Evolutionary conservation across 1,139 yeast genomes (phyloP), one percentile per base, ranked within the genome.

Genomic region (Lodderomyces parapsilosis): DNA sequence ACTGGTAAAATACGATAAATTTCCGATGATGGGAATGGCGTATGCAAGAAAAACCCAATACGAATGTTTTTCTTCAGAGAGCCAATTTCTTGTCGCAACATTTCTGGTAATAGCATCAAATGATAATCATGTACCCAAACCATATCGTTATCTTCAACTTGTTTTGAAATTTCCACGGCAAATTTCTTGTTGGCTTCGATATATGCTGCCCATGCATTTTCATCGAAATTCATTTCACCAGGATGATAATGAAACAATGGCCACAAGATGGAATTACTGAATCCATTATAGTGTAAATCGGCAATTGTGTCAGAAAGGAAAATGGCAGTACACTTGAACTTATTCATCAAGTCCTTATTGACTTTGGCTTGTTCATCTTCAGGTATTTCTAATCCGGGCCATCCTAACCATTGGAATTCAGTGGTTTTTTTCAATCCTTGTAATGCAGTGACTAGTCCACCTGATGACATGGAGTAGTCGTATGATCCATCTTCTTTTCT

Each of bases 41-140:
- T 94, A 62, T 94, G 99, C 51, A 94, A 73, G 67, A 94, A 94
- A 69, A 90, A 94, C 1, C 99, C 99, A 41, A 93, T 73, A 54
- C 86, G 79, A 41, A 90, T 81, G 56, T 83, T 80, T 49, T 76
- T 72, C 57, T 65, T 65, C 11, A 59, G 50, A 13, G 60, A 58
- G 36, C 81, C 80, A 44, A 85, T 69, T 52, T 78, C 81, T 47
- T 80, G 78, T 47, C 96, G 73, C 45, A 94, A 71, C 88, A 94
- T 81, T 52, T 89, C 90, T 0, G 99, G 99, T 41, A 93, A 74
- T 31, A 94, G 68, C 99, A 94, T 93, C 56, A 93, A 71, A 63
- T 94, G 99, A 65, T 94, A 94, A 63, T 94, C 99, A 62, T 94
- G 99, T 27, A 90, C 95, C 97, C 99, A 94, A 22, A 94, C 85